phyloP scores from a whole-genome alignment of 139 green algal species.

The Eudorina sp. region DNA sequence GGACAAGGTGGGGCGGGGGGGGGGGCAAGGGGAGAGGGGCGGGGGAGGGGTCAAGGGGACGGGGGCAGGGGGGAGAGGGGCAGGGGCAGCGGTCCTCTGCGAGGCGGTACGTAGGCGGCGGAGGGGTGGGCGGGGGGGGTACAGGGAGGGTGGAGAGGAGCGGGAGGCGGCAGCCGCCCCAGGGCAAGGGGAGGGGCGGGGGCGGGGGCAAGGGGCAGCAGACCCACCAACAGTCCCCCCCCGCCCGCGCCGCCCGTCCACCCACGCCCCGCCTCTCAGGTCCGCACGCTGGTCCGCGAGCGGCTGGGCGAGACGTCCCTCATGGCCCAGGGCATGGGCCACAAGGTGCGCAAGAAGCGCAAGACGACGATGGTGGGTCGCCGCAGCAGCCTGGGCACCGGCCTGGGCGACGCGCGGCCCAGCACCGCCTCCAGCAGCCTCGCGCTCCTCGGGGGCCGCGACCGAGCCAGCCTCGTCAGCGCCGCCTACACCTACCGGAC shows the following conservation, averaged over 20 bases:
- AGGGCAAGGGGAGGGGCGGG: no score
- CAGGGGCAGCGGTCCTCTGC: no score
- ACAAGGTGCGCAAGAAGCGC: constrained; percentile 57
- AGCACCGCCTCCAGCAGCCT: not conserved
- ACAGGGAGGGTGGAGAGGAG: no score
- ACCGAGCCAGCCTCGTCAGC: constrained; percentile 10
- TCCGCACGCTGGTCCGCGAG: constrained; percentile 54
- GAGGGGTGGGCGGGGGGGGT: no score
- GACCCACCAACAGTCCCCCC: no score
- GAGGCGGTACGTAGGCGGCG: no score
- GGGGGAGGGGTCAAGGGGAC: not conserved
- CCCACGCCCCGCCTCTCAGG: constrained; percentile 44
- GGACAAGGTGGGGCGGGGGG: constrained; percentile 54
- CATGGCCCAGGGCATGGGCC: constrained; percentile 23
- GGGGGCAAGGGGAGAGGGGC: not conserved
- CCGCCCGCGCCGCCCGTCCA: not conserved
- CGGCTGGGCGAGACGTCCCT: constrained; percentile 52
- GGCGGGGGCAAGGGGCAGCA: no score
- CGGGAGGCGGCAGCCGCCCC: no score
- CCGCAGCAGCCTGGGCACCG: no score
- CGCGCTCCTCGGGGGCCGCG: no score
- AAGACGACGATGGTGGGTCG: not conserved
- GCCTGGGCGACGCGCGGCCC: not conserved
- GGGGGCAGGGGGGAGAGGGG: not conserved
- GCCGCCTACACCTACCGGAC: constrained; percentile 57